These are phyloP conservation scores for Knoxdaviesia proteae DNA, from an alignment of 2,329 filamentous ascomycete genomes.

Conservation along the genomic window DNA sequence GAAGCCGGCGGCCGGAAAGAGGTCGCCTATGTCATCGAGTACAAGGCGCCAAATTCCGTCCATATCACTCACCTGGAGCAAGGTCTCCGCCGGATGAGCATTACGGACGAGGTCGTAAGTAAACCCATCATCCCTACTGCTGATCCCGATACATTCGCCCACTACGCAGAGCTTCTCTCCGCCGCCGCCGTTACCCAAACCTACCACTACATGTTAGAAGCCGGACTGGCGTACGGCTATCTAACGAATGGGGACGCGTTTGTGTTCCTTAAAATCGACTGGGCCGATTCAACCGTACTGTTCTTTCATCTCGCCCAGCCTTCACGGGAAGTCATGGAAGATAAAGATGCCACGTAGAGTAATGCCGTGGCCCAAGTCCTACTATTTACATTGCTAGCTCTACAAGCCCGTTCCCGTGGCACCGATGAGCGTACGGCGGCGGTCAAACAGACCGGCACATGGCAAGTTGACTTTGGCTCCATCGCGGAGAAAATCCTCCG, in stretches of 20 bases:
- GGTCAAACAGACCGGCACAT: too few relatives aligned
- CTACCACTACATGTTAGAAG: slow-evolving; percentile 27
- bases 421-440: too few relatives aligned
- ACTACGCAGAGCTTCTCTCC: slow-evolving; percentile 16
- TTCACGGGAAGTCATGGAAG: not conserved
- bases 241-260: slow-evolving; percentile 20
- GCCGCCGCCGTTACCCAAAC: too few relatives aligned
- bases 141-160: slow-evolving; percentile 10
- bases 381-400: too few relatives aligned
- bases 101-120: slow-evolving; percentile 16
- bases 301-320: not conserved
- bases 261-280: slow-evolving; percentile 19
- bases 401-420: too few relatives aligned
- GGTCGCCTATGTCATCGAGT: slow-evolving; percentile 17
- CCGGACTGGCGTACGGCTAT: slow-evolving; percentile 20
- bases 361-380: not conserved
- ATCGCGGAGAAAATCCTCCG: too few relatives aligned
- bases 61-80: slow-evolving; percentile 15
- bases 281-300: slow-evolving; percentile 2
- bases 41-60: slow-evolving; percentile 26
- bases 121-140: slow-evolving; percentile 9
- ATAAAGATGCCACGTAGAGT: not conserved
- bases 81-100: too few relatives aligned
- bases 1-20: too few relatives aligned
- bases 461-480: too few relatives aligned